These are phyloP conservation scores for Cylindrodendrum hubeiense DNA, from an alignment of 2,329 filamentous ascomycete species.

Conservation along the genomic window DNA sequence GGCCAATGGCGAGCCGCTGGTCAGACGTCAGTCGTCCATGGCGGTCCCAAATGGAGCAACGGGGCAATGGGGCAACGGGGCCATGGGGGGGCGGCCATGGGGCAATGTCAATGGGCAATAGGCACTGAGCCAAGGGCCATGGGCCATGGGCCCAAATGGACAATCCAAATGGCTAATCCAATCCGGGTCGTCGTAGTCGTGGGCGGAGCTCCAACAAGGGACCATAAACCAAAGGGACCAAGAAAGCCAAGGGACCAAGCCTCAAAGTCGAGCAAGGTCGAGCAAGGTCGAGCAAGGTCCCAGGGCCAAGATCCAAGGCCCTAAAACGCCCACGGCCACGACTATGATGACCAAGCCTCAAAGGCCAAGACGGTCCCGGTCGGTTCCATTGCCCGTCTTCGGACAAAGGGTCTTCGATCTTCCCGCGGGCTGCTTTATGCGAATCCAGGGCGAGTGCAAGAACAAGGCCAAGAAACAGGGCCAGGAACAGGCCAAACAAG, in stretches of 20 bases:
- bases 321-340: not conserved
- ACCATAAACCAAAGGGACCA: not conserved
- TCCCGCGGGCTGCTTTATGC: not conserved
- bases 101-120: not conserved
- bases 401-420: not conserved
- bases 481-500: not conserved
- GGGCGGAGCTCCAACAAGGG: not conserved
- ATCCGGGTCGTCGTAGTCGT: not conserved
- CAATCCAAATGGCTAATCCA: not conserved
- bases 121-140: not conserved
- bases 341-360: not conserved
- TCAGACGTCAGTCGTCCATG: constrained; percentile 24
- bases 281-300: not conserved
- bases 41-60: not conserved
- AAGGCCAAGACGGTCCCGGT: not conserved
- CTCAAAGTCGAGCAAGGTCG: not conserved
- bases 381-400: not conserved
- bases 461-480: not conserved
- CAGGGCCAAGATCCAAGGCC: not conserved
- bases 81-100: not conserved
- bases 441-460: not conserved
- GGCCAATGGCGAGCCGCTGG: constrained; percentile 20
- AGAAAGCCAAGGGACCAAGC: not conserved
- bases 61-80: not conserved
- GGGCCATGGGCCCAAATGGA: not conserved